phyloP scores from a whole-genome alignment of 129 eudicot species.

The Scalesia atractyloides region DNA sequence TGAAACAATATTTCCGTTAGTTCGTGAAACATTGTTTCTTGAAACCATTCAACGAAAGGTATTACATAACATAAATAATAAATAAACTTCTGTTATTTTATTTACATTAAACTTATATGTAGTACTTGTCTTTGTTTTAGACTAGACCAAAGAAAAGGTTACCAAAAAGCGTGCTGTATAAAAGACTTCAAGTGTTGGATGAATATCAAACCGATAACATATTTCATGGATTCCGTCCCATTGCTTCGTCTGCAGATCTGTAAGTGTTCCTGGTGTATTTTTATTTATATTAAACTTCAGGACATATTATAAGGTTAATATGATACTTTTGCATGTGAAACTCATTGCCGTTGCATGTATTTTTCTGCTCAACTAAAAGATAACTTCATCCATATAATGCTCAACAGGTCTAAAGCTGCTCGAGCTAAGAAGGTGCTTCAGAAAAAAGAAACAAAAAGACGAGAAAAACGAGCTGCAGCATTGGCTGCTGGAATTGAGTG shows the following conservation, averaged over 20 bases:
- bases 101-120: neutral
- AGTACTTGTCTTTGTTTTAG: slow-evolving; percentile 22
- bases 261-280: slow-evolving; percentile 34
- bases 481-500: slow-evolving; percentile 88
- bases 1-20: slow-evolving; percentile 68
- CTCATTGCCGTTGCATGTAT: too few relatives aligned
- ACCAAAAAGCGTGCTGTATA: slow-evolving; percentile 52
- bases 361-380: too few relatives aligned
- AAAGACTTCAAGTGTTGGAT: slow-evolving; percentile 66
- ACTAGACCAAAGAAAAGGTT: slow-evolving; percentile 56
- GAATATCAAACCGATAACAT: slow-evolving; percentile 50
- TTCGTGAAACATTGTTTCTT: slow-evolving; percentile 70
- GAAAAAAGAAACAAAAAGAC: slow-evolving; percentile 52
- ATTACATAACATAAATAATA: neutral
- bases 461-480: slow-evolving; percentile 73
- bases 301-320: neutral
- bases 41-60: slow-evolving; percentile 77
- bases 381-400: slow-evolving; percentile 8
- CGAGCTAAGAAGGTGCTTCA: slow-evolving; percentile 71
- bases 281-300: neutral
- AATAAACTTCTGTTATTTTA: neutral
- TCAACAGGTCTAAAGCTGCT: slow-evolving; percentile 68
- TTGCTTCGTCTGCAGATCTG: slow-evolving; percentile 74
- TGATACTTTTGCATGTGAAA: too few relatives aligned
- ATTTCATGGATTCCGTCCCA: slow-evolving; percentile 66